Conservation (phyloP, 306 rosid genomes). For the Cucumis cinereus region DNA sequence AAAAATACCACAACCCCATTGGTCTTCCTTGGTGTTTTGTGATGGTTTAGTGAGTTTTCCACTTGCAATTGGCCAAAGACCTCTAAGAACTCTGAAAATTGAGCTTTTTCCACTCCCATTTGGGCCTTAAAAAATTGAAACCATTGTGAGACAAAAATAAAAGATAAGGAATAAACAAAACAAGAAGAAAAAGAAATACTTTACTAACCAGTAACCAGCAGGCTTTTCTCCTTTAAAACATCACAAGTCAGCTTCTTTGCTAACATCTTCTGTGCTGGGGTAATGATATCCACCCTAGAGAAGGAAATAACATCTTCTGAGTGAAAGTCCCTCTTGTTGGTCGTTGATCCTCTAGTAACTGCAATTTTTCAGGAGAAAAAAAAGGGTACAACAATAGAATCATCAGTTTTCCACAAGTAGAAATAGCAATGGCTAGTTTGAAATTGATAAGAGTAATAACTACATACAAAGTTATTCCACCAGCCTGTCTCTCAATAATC, state of each 20-base stretch:
- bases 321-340: slow-evolving; percentile 27
- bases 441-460: background rate
- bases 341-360: slow-evolving; percentile 18
- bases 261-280: slow-evolving; percentile 83
- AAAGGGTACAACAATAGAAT: background rate
- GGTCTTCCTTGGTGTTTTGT: slow-evolving; percentile 37
- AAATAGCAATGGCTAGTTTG: background rate
- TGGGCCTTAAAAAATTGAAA: slow-evolving; percentile 49
- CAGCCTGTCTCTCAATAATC: background rate
- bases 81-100: slow-evolving; percentile 88
- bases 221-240: slow-evolving; percentile 55
- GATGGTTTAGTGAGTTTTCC: slow-evolving; percentile 65
- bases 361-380: slow-evolving; percentile 26
- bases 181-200: background rate
- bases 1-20: slow-evolving; percentile 55
- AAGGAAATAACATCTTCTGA: slow-evolving; percentile 58
- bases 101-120: slow-evolving; percentile 99
- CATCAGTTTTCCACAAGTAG: background rate
- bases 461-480: background rate
- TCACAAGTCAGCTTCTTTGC: slow-evolving; percentile 82
- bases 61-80: slow-evolving; percentile 81
- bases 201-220: slow-evolving; percentile 89
- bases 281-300: slow-evolving; percentile 68
- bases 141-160: slow-evolving; percentile 6
- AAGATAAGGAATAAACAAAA: background rate